Conservation (phyloP, 2,329 filamentous ascomycete species). For the Leptosphaerulina australis region DNA sequence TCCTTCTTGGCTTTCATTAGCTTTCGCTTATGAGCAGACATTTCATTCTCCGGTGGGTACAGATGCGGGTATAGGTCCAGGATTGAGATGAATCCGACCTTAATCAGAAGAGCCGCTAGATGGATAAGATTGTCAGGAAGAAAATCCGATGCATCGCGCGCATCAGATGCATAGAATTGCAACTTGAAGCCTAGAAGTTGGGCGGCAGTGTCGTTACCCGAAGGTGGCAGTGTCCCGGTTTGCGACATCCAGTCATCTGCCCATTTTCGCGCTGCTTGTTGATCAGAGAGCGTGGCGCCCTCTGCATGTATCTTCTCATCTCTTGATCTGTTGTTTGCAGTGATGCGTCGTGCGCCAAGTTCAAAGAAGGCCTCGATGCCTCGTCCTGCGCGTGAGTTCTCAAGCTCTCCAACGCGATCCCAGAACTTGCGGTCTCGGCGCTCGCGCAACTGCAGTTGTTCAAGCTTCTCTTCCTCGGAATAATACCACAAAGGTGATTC, state of each 20-base stretch:
- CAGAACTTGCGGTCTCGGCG: slow-evolving; percentile 79
- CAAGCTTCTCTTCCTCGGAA: slow-evolving; percentile 70
- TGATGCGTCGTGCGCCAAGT: slow-evolving; percentile 73
- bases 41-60: slow-evolving; percentile 81
- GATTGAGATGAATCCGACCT: slow-evolving; percentile 94
- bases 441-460: slow-evolving; percentile 62
- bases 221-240: slow-evolving; percentile 81
- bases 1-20: slow-evolving; percentile 70
- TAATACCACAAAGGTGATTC: slow-evolving; percentile 67
- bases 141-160: slow-evolving; percentile 74
- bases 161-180: slow-evolving; percentile 86
- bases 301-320: slow-evolving; percentile 37
- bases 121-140: slow-evolving; percentile 93
- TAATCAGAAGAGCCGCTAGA: slow-evolving; percentile 88
- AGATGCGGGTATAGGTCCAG: slow-evolving; percentile 90
- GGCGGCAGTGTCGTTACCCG: slow-evolving; percentile 88
- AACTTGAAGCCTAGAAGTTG: slow-evolving; percentile 97
- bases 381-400: slow-evolving; percentile 23
- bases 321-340: slow-evolving; percentile 45
- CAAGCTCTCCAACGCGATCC: slow-evolving; percentile 72
- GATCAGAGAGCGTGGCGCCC: slow-evolving; percentile 39
- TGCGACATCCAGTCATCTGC: slow-evolving; percentile 72
- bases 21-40: slow-evolving; percentile 74
- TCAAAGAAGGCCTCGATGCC: slow-evolving; percentile 89
- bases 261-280: slow-evolving; percentile 51